Evolutionary conservation across 352 stramenopile species (phyloP).

Genomic region (Globisporangium nunn): DNA sequence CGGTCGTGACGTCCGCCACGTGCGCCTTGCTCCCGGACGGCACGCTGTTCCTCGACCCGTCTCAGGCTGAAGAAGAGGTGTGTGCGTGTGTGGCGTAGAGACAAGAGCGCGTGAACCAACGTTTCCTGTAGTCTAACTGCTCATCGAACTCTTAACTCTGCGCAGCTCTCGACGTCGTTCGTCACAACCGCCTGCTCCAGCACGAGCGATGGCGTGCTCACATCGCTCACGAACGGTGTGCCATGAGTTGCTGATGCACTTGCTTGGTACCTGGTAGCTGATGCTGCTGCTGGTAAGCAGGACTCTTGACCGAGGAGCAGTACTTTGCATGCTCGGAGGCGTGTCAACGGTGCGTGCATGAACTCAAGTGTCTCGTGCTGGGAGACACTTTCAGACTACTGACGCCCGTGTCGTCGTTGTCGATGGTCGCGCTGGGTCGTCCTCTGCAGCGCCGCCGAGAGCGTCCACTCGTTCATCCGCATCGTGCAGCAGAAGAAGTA

Average conservation of each 20-base stretch:
- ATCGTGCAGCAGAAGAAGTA: conserved; percentile 80
- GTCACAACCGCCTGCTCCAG: conserved; percentile 62
- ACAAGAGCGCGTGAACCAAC: no score
- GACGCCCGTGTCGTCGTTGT: no score
- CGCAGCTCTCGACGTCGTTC: conserved; percentile 45
- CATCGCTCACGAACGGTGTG: conserved; percentile 62
- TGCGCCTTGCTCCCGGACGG: conserved; percentile 62
- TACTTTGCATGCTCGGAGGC: conserved; percentile 81
- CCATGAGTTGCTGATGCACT: neutral
- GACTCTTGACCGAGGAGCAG: conserved; percentile 66
- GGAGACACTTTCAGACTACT: no score
- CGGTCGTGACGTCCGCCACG: conserved; percentile 59
- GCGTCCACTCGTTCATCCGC: conserved; percentile 65
- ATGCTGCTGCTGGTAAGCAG: conserved; percentile 14
- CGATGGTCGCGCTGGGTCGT: neutral
- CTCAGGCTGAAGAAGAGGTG: conserved; percentile 67
- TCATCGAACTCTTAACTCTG: neutral
- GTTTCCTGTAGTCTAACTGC: no score
- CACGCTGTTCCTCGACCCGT: conserved; percentile 62
- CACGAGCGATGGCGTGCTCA: conserved; percentile 64
- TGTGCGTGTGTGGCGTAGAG: neutral
- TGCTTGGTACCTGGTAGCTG: neutral
- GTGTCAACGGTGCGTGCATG: conserved; percentile 47
- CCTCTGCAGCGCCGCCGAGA: conserved; percentile 50
- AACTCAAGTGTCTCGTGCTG: no score